Percentiles rank a stretch among this genome's conserved stretches.
These are phyloP conservation scores for Medicago lupulina DNA, from an alignment of 306 rosid species.

Conservation along the genomic window DNA sequence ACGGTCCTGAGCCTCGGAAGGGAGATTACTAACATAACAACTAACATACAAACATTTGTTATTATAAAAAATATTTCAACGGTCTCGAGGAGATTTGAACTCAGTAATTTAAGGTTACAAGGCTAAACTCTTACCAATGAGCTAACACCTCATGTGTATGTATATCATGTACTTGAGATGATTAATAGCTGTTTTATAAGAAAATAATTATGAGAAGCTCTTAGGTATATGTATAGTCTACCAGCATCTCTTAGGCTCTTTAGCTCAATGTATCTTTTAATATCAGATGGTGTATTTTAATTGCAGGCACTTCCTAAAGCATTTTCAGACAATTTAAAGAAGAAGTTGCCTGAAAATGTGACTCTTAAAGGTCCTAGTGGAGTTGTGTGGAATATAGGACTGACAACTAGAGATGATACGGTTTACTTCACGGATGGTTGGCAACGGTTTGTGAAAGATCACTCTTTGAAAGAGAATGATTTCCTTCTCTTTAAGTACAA, in stretches of 20 bases:
- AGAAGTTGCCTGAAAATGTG: slow-evolving; percentile 61
- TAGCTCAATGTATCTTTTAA: background rate
- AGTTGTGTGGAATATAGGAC: slow-evolving; percentile 58
- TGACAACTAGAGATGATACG: slow-evolving; percentile 49
- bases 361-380: slow-evolving; percentile 72
- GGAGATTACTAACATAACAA: too few relatives aligned
- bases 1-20: too few relatives aligned
- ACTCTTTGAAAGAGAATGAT: slow-evolving; percentile 66
- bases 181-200: background rate
- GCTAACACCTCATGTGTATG: too few relatives aligned
- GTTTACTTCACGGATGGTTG: slow-evolving; percentile 61
- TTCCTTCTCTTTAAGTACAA: slow-evolving; percentile 70
- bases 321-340: slow-evolving; percentile 55
- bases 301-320: slow-evolving; percentile 69
- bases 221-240: background rate
- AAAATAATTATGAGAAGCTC: background rate
- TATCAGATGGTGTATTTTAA: slow-evolving; percentile 14
- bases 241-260: background rate
- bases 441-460: slow-evolving; percentile 66
- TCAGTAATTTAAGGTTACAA: too few relatives aligned
- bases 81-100: too few relatives aligned
- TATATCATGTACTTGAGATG: background rate
- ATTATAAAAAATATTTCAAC: too few relatives aligned
- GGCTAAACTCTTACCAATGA: too few relatives aligned
- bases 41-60: too few relatives aligned